Evolutionary conservation across 164 flowering plant species (phyloP).

Genomic region (Vitis riparia): DNA sequence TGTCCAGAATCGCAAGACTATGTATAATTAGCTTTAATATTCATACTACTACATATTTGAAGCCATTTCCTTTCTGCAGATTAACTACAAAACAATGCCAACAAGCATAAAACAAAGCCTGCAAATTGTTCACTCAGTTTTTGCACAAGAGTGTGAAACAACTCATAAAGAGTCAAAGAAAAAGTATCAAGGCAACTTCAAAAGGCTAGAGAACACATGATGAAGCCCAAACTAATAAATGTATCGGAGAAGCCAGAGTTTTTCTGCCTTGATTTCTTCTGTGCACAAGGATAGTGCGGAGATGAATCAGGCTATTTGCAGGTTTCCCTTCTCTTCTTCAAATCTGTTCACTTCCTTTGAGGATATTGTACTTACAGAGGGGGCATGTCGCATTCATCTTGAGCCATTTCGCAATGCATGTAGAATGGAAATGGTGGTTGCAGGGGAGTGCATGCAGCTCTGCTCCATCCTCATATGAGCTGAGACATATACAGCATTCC

Average conservation of each 20-base stretch:
- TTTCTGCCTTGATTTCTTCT: constrained; percentile 10
- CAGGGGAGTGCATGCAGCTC: constrained; percentile 74
- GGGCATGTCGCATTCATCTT: constrained; percentile 84
- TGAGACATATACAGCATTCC: constrained; percentile 79
- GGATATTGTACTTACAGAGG: constrained; percentile 76
- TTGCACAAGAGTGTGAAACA: background rate
- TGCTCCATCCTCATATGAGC: constrained; percentile 65
- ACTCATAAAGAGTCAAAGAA: background rate
- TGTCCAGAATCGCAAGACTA: background rate
- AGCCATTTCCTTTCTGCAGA: background rate
- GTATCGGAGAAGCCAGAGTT: constrained; percentile 6
- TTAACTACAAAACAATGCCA: constrained; percentile 1
- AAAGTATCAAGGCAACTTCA: constrained; percentile 10
- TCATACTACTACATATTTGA: background rate
- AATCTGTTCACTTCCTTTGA: constrained; percentile 57
- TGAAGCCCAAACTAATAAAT: background rate
- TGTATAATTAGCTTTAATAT: background rate
- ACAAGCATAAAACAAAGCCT: background rate
- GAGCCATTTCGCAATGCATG: constrained; percentile 76
- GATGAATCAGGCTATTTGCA: background rate
- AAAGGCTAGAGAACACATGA: background rate
- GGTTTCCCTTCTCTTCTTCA: constrained; percentile 13
- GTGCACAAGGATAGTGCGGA: background rate
- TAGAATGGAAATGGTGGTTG: constrained; percentile 65
- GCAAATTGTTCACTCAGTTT: background rate